Evolutionary conservation across 1,139 yeast species (phyloP).

Genomic region (Hanseniaspora uvarum): DNA sequence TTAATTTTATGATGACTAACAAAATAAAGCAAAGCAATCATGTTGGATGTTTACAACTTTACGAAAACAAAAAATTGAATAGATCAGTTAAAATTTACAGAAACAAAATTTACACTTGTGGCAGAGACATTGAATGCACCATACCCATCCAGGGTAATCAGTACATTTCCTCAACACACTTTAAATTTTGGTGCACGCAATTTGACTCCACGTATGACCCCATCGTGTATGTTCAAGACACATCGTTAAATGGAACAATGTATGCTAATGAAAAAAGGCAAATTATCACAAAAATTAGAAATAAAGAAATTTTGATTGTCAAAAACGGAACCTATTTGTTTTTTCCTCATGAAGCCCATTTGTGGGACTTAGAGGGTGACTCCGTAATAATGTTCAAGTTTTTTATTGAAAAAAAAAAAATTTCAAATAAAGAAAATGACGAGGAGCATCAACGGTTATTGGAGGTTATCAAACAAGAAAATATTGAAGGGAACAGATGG

Average conservation of each 20-base stretch:
- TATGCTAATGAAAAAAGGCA: slow-evolving; percentile 32
- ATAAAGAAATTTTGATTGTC: slow-evolving; percentile 34
- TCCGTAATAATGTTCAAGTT: background rate
- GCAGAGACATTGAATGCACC: slow-evolving; percentile 30
- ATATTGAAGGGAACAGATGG: background rate
- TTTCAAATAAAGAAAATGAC: background rate
- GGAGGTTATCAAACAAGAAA: background rate
- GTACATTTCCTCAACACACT: slow-evolving; percentile 39
- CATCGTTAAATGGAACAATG: slow-evolving; percentile 46
- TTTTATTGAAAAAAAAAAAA: background rate
- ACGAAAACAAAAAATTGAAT: background rate
- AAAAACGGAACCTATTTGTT: slow-evolving; percentile 39
- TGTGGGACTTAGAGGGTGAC: background rate
- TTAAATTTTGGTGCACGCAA: slow-evolving; percentile 40
- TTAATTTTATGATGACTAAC: background rate
- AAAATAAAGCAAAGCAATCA: background rate
- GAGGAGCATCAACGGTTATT: background rate
- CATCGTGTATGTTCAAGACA: slow-evolving; percentile 44
- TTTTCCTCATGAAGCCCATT: slow-evolving; percentile 25
- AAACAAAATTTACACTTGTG: slow-evolving; percentile 23
- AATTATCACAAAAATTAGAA: slow-evolving; percentile 26
- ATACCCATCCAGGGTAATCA: slow-evolving; percentile 30
- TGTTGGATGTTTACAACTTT: background rate
- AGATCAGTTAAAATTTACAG: background rate
- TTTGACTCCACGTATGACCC: slow-evolving; percentile 44